Evolutionary conservation across 1,139 yeast species (phyloP), one percentile per base, ranked within the genome.

Genomic region (Candida tunisiensis): DNA sequence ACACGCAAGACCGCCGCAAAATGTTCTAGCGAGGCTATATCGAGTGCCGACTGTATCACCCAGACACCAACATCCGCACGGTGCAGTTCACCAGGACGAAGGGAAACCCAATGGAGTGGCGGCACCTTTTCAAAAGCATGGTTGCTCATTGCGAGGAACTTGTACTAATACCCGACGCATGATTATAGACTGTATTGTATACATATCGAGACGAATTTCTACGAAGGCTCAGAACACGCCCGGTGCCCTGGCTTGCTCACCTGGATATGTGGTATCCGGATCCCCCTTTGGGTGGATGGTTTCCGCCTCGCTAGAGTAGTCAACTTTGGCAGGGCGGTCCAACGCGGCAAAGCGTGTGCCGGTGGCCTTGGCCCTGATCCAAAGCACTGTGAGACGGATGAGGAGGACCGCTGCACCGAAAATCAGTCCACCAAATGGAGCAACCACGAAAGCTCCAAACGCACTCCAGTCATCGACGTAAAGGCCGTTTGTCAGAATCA

Each of bases 401-500:
- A 46, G 71, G 19, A 77, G 63, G 25, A 64, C 59, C 23, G 59
- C 42, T 13, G 65, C 50, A 2, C 80, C 73, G 34, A 74, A 57
- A 3, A 74, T 35, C 3, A 83, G 40, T 12, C 91, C 83, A 12
- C 91, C 92, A 27, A 74, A 62, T 4, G 95, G 94, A 2, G 95
- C 92, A 37, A 74, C 78, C 5, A 79, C 91, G 53, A 83, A 83
- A 1, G 95, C 94, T 17, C 93, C 95, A 53, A 83, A 85, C 1
- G 93, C 72, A 42, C 92, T 80, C 95, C 95, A 85, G 48, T 85
- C 95, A 31, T 65, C 68, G 34, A 65, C 59, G 47, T 85, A 85
- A 22, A 85, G 55, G 28, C 95, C 95, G 38, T 80, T 69, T 68
- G 78, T 69, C 26, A 77, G 54, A 33, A 83, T 61, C 32, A 77